Conservation (phyloP, 129 eudicot genomes). For the Flaveria robusta region DNA sequence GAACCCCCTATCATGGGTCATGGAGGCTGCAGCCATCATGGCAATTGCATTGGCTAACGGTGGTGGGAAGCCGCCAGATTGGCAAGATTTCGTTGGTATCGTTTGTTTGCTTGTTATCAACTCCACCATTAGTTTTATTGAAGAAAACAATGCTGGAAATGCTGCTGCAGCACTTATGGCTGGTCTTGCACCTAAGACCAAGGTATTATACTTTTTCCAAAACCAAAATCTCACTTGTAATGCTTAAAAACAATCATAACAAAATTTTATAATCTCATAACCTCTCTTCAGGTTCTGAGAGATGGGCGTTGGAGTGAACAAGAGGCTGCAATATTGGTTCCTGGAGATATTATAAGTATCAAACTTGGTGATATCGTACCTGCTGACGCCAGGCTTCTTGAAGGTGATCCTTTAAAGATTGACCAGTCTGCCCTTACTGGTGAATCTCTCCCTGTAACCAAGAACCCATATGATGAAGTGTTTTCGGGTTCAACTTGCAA, state of each 20-base stretch:
- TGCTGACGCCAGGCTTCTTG: constrained; percentile 81
- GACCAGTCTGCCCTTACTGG: constrained; percentile 86
- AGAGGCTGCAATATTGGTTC: constrained; percentile 72
- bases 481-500: constrained; percentile 83
- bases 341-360: constrained; percentile 78
- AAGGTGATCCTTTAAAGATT: constrained; percentile 73
- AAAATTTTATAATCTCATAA: neutral
- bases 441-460: constrained; percentile 70
- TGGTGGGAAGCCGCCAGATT: constrained; percentile 73
- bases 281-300: constrained; percentile 52
- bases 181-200: constrained; percentile 79
- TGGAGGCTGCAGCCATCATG: constrained; percentile 83
- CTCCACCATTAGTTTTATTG: constrained; percentile 78
- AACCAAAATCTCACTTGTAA: neutral
- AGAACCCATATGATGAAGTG: constrained; percentile 65
- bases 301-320: constrained; percentile 79
- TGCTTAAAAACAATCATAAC: neutral
- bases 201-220: constrained; percentile 36
- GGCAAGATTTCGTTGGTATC: constrained; percentile 78
- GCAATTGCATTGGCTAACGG: constrained; percentile 75
- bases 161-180: constrained; percentile 92
- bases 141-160: constrained; percentile 81
- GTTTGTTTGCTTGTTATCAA: constrained; percentile 57
- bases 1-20: constrained; percentile 81
- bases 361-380: constrained; percentile 76